These are phyloP conservation scores for Hansenula sp. DNA, from an alignment of 1,139 yeast genomes.

Conservation along the genomic window DNA sequence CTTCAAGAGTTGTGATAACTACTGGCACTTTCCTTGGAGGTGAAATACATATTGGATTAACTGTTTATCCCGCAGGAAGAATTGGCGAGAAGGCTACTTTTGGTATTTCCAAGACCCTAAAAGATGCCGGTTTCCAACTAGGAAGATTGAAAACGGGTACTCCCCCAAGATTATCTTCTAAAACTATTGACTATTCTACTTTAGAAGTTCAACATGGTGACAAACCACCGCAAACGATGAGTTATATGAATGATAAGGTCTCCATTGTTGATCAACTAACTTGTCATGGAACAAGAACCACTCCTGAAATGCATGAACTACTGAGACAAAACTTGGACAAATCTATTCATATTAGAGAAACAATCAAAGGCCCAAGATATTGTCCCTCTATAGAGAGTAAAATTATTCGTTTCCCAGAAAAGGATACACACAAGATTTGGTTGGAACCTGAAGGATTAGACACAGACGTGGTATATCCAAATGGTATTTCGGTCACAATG, in stretches of 20 bases:
- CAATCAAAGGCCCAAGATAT: conserved; percentile 94
- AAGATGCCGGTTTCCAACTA: conserved; percentile 71
- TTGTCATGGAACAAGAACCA: conserved; percentile 81
- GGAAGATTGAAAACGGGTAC: conserved; percentile 97
- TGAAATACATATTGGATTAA: conserved; percentile 88
- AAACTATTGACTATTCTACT: conserved; percentile 62
- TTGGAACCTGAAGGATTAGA: conserved; percentile 94
- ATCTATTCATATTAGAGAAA: conserved; percentile 87
- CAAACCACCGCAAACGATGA: conserved; percentile 83
- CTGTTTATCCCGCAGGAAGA: conserved; percentile 82
- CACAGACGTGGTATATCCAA: conserved; percentile 85
- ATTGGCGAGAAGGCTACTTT: conserved; percentile 90
- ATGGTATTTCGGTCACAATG: conserved; percentile 95
- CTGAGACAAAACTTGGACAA: conserved; percentile 69
- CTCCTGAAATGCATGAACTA: conserved; percentile 67
- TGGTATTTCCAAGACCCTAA: conserved; percentile 79
- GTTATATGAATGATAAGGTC: conserved; percentile 71
- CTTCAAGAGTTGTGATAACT: conserved; percentile 77
- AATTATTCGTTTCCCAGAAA: conserved; percentile 74
- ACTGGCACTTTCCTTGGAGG: conserved; percentile 96
- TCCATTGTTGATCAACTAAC: conserved; percentile 53
- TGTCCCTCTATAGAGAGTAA: conserved; percentile 97
- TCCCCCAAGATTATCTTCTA: conserved; percentile 80
- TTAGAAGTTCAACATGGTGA: conserved; percentile 76
- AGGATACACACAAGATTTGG: conserved; percentile 81